Evolutionary conservation across 768 basidiomycete species (phyloP).

Genomic region (Mycena galopus): DNA sequence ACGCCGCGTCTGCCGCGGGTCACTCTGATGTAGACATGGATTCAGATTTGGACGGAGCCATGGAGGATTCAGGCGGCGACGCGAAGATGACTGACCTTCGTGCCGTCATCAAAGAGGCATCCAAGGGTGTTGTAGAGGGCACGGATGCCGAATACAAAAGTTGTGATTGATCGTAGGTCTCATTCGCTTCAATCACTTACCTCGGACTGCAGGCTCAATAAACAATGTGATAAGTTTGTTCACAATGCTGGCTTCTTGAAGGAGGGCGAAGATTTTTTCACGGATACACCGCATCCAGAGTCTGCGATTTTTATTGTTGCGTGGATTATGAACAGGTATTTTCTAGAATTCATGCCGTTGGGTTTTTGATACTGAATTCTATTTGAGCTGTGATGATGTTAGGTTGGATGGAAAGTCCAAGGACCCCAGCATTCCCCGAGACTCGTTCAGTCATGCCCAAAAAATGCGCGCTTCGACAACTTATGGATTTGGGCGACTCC

Average conservation of each 20-base stretch:
- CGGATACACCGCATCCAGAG: conserved; percentile 31
- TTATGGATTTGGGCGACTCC: conserved; percentile 44
- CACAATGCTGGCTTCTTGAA: conserved; percentile 28
- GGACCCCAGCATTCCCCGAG: too few species aligned
- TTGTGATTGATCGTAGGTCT: too few species aligned
- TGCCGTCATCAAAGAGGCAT: conserved; percentile 39
- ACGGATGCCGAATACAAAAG: too few species aligned
- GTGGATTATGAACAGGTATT: conserved; percentile 45
- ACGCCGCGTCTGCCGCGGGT: neutral
- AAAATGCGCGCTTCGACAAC: conserved; percentile 51
- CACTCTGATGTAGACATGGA: conserved; percentile 8
- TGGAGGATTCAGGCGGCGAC: conserved; percentile 30
- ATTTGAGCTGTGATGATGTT: conserved; percentile 45
- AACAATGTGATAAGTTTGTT: too few species aligned
- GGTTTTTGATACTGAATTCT: neutral
- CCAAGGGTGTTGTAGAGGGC: conserved; percentile 49
- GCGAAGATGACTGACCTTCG: conserved; percentile 10
- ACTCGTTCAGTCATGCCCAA: conserved; percentile 51
- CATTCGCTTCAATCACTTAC: neutral
- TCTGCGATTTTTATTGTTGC: conserved; percentile 41
- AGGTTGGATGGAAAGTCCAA: too few species aligned
- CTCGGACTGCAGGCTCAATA: conserved; percentile 37
- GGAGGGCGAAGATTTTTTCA: conserved; percentile 37
- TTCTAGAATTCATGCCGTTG: neutral
- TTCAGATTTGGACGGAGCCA: neutral